Evolutionary conservation across 2,329 filamentous ascomycete genomes (phyloP), one percentile per base, ranked within the genome.

Genomic region (Hymenoscyphus fructigenus): DNA sequence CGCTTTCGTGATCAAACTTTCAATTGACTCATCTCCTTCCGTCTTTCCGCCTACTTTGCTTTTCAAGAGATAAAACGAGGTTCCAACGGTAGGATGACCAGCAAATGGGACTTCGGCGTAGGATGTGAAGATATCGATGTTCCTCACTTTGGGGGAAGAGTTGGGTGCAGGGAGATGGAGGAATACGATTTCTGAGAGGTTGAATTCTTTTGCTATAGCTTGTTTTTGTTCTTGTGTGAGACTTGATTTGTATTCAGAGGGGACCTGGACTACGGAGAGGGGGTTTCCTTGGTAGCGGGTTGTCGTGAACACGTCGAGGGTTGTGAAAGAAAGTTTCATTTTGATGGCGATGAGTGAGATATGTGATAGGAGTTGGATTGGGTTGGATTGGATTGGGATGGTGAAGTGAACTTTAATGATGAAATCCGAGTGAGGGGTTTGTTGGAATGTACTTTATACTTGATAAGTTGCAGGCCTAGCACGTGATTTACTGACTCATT

Each of bases 121-220:
- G 53, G 78, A 73, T 38, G 84, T 84, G 78, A 88, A 89, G 69
- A 89, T 89, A 74, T 88, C 84, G 68, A 88, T 80, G 61, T 76
- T 76, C 55, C 82, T 76, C 17, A 77, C 71, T 5, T 41, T 61
- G 66, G 75, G 73, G 17, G 69, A 64, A 26, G 72, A 67, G 59
- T 78, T 76, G 10, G 44, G 44, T 32, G 68, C 61, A 9, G 72
- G 66, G 5, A 75, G 70, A 76, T 88, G 84, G 44, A 88, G 76
- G 70, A 89, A 89, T 55, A 87, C 84, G 0, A 85, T 88, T 75
- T 88, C 85, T 61, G 84, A 87, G 70, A 87, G 83, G 75, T 86
- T 87, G 78, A 89, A 89, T 75, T 89, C 87, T 66, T 79, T 78
- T 56, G 87, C 85, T 65, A 89, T 83, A 68, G 77, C 73, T 72